Conservation (phyloP, 2,329 filamentous ascomycete species). For the Talaromyces sp. region DNA sequence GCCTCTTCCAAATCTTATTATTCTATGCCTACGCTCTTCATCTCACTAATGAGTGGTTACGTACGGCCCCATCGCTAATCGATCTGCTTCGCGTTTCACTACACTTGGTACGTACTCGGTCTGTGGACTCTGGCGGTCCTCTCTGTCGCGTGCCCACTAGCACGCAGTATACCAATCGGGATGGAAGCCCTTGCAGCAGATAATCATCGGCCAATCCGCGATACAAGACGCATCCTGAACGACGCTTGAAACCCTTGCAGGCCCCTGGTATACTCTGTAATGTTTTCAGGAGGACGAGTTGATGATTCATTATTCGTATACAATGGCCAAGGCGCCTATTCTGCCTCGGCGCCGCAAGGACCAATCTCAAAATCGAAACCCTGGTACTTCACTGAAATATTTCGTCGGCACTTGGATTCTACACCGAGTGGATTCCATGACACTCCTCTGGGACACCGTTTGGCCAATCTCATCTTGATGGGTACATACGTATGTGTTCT, state of each 20-base stretch:
- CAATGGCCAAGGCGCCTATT: background rate
- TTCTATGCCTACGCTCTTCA: too few relatives aligned
- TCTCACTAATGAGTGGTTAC: background rate
- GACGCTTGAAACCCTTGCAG: background rate
- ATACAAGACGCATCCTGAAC: background rate
- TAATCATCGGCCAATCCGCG: background rate
- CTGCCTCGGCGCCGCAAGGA: background rate
- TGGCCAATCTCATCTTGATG: conserved; percentile 3
- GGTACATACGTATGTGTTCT: background rate
- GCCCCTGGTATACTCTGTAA: background rate
- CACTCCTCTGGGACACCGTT: background rate
- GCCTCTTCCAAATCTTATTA: background rate
- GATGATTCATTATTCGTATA: background rate
- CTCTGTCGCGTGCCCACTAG: background rate
- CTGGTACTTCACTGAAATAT: background rate
- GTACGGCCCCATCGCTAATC: background rate
- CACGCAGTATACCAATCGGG: background rate
- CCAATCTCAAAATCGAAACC: background rate
- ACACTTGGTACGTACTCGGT: background rate
- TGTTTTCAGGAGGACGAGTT: background rate
- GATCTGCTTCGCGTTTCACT: background rate
- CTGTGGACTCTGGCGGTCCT: background rate
- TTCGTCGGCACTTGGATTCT: background rate
- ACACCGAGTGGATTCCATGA: background rate
- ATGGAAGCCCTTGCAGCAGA: background rate